Conservation (phyloP, 129 eudicot species). For the Heracleum sosnowskyi region DNA sequence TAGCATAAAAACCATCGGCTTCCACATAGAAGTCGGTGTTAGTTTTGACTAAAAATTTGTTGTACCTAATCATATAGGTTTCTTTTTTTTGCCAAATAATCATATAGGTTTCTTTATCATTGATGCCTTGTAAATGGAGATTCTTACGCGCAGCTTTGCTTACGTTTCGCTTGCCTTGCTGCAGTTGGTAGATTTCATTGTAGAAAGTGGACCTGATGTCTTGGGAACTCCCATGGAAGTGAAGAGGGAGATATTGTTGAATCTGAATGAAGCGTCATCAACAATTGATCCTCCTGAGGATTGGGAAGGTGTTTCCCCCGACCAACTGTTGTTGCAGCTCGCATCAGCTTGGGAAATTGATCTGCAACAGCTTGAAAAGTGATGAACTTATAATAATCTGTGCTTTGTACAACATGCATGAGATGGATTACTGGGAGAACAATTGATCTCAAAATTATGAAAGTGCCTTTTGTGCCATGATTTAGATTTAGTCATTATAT, state of each 20-base stretch:
- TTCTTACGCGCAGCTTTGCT: not conserved
- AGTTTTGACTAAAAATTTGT: not conserved
- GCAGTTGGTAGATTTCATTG: constrained; percentile 64
- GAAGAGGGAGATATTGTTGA: constrained; percentile 66
- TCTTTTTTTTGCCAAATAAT: too few relatives aligned
- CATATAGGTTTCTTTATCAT: not conserved
- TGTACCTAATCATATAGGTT: too few relatives aligned
- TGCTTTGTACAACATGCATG: constrained; percentile 7
- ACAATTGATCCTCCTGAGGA: constrained; percentile 69
- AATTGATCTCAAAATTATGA: not conserved
- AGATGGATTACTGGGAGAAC: not conserved
- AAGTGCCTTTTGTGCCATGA: constrained; percentile 2
- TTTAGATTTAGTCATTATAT: constrained; percentile 1
- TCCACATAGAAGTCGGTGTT: not conserved
- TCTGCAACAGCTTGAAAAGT: constrained; percentile 65
- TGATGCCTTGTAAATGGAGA: not conserved
- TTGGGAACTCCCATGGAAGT: constrained; percentile 60
- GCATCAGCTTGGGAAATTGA: constrained; percentile 90
- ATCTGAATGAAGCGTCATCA: constrained; percentile 67
- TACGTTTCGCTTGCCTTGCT: not conserved
- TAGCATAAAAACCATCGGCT: not conserved
- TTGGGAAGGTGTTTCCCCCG: constrained; percentile 94
- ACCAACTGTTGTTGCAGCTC: constrained; percentile 78
- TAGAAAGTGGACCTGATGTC: constrained; percentile 71
- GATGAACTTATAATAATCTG: constrained; percentile 1